phyloP scores from a whole-genome alignment of 305 asterid genomes.

The Solanum aculeatissimum region DNA sequence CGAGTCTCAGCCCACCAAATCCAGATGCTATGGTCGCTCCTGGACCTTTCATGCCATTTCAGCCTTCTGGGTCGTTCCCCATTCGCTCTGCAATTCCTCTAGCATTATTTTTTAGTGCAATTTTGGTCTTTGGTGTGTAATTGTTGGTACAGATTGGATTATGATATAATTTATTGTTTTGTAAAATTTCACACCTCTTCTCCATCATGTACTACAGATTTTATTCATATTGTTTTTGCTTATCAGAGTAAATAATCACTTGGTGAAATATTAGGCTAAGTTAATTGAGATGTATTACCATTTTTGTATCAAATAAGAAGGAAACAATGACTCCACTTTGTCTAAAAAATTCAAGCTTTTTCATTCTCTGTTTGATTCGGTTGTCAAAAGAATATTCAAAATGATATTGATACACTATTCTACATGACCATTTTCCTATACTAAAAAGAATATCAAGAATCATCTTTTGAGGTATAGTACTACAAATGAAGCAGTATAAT shows the following conservation, averaged over 20 bases:
- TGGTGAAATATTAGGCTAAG: not conserved
- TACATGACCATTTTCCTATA: not conserved
- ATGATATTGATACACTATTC: not conserved
- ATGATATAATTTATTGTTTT: not conserved
- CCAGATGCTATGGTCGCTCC: constrained; percentile 37
- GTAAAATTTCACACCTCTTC: not conserved
- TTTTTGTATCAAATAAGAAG: not conserved
- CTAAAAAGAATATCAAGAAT: not conserved
- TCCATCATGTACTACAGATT: not conserved
- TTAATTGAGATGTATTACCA: not conserved
- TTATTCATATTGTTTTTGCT: not conserved
- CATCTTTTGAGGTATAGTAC: not conserved
- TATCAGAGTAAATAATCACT: not conserved
- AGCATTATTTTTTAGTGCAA: not conserved
- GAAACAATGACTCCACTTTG: not conserved
- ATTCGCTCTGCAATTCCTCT: constrained; percentile 24
- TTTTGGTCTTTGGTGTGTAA: constrained; percentile 16
- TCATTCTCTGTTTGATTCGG: not conserved
- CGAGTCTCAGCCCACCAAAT: constrained; percentile 90
- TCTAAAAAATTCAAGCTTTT: not conserved
- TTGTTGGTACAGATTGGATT: not conserved
- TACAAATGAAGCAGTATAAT: not conserved
- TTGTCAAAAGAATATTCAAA: not conserved
- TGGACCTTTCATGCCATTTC: constrained; percentile 35
- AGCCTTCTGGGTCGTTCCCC: constrained; percentile 29